Conservation (phyloP, 2,329 filamentous ascomycete species). For the Arthrobotrys megalospora region DNA sequence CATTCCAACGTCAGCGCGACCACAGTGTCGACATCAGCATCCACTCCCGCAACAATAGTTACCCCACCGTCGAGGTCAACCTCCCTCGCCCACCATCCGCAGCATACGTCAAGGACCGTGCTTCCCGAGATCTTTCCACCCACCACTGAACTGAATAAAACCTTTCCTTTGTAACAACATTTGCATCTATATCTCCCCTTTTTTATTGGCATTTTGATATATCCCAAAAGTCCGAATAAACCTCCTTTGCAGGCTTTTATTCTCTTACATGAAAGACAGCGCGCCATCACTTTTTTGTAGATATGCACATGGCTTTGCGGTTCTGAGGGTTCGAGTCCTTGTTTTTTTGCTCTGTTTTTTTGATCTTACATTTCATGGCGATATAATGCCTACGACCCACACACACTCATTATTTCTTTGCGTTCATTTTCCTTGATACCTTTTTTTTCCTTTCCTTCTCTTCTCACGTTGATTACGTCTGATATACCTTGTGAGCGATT, state of each 20-base stretch:
- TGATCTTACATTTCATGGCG: slow-evolving; percentile 26
- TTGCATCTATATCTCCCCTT: slow-evolving; percentile 32
- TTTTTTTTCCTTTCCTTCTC: slow-evolving; percentile 14
- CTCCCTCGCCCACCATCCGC: slow-evolving; percentile 51
- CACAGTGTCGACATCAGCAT: background rate
- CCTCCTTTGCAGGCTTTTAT: slow-evolving; percentile 29
- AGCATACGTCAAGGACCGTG: slow-evolving; percentile 50
- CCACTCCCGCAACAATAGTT: slow-evolving; percentile 33
- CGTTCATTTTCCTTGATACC: slow-evolving; percentile 9
- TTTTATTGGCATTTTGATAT: slow-evolving; percentile 16
- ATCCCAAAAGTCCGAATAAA: slow-evolving; percentile 60
- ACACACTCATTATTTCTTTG: slow-evolving; percentile 37
- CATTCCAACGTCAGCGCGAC: slow-evolving; percentile 37
- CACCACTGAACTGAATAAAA: slow-evolving; percentile 45
- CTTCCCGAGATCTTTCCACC: slow-evolving; percentile 39
- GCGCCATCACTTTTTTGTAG: slow-evolving; percentile 30
- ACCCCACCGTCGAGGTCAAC: slow-evolving; percentile 50
- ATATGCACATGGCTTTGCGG: slow-evolving; percentile 39
- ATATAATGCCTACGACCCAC: slow-evolving; percentile 48
- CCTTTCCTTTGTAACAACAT: slow-evolving; percentile 39
- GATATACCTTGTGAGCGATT: slow-evolving; percentile 59
- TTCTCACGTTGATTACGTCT: slow-evolving; percentile 44
- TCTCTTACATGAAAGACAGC: slow-evolving; percentile 24
- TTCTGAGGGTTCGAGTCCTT: slow-evolving; percentile 9
- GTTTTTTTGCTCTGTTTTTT: slow-evolving; percentile 17